Percentiles rank a stretch among this genome's conserved stretches.
phyloP scores from a whole-genome alignment of 805 yeast genomes.

The Ogataea degrootiae region DNA sequence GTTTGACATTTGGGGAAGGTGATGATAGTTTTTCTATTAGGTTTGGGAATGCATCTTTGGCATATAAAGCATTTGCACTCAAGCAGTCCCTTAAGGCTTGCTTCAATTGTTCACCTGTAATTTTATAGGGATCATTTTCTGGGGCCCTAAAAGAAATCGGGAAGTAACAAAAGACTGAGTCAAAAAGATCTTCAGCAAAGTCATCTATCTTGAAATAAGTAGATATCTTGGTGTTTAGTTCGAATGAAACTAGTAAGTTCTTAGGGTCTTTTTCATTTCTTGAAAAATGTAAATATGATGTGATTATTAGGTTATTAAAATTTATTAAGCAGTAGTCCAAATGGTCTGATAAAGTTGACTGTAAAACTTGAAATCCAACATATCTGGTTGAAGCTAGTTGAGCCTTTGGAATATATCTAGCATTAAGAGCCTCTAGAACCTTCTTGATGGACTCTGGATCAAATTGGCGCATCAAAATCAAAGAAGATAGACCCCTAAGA shows the following conservation, averaged over 20 bases:
- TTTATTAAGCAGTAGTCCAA: conserved; percentile 16
- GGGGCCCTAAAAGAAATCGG: conserved; percentile 96
- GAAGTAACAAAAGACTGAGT: conserved; percentile 87
- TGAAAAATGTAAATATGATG: conserved; percentile 62
- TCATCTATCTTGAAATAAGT: conserved; percentile 34
- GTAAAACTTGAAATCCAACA: conserved; percentile 49
- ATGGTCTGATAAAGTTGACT: conserved; percentile 30
- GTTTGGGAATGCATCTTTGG: conserved; percentile 70
- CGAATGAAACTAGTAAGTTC: conserved; percentile 70
- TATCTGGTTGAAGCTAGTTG: conserved; percentile 60
- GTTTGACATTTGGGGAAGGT: conserved; percentile 65
- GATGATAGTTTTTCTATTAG: conserved; percentile 76
- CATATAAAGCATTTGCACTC: conserved; percentile 56
- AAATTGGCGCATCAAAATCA: conserved; percentile 51
- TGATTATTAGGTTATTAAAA: conserved; percentile 40
- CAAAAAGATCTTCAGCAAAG: conserved; percentile 70
- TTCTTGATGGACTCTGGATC: conserved; percentile 30
- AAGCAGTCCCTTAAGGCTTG: conserved; percentile 55
- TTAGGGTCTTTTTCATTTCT: conserved; percentile 93
- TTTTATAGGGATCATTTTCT: conserved; percentile 78
- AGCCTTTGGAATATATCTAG: conserved; percentile 49
- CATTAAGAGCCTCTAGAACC: conserved; percentile 33
- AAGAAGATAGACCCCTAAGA: conserved; percentile 46
- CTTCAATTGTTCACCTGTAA: conserved; percentile 71
- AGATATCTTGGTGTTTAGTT: conserved; percentile 46